phyloP scores from a whole-genome alignment of 352 stramenopile species.

The Phytophthora hibernalis region DNA sequence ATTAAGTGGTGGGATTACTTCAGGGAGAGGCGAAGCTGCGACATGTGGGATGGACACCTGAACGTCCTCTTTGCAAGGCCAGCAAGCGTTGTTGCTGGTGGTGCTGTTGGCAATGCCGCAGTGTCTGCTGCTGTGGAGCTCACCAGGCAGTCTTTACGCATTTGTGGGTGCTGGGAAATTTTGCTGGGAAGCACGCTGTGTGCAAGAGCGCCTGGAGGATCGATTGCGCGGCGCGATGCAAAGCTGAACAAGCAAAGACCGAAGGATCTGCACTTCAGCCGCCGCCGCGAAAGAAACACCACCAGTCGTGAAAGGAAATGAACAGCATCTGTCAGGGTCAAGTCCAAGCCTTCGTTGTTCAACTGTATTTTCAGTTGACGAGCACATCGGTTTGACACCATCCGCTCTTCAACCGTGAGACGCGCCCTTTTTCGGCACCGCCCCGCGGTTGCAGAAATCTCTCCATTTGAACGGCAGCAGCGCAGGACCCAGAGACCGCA shows the following conservation, averaged over 20 bases:
- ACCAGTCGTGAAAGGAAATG: too few species aligned
- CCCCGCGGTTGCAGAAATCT: slow-evolving; percentile 21
- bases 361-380: neutral
- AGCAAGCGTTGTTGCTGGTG: neutral
- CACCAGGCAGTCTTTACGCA: neutral
- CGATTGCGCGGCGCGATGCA: too few species aligned
- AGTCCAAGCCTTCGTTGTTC: too few species aligned
- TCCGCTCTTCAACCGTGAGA: neutral
- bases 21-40: slow-evolving; percentile 2
- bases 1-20: neutral
- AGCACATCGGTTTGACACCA: neutral
- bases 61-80: neutral
- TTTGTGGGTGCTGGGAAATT: too few species aligned
- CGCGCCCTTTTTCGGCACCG: neutral
- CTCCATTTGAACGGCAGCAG: slow-evolving; percentile 41
- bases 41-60: slow-evolving; percentile 19
- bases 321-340: too few species aligned
- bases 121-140: neutral
- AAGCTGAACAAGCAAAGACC: too few species aligned
- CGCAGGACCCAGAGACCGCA: slow-evolving; percentile 22
- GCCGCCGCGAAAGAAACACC: too few species aligned
- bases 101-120: neutral
- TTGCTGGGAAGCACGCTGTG: too few species aligned
- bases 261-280: too few species aligned
- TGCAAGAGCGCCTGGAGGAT: too few species aligned